Evolutionary conservation across 106 monocot genomes (phyloP).

Genomic region (Posidonia australis): DNA sequence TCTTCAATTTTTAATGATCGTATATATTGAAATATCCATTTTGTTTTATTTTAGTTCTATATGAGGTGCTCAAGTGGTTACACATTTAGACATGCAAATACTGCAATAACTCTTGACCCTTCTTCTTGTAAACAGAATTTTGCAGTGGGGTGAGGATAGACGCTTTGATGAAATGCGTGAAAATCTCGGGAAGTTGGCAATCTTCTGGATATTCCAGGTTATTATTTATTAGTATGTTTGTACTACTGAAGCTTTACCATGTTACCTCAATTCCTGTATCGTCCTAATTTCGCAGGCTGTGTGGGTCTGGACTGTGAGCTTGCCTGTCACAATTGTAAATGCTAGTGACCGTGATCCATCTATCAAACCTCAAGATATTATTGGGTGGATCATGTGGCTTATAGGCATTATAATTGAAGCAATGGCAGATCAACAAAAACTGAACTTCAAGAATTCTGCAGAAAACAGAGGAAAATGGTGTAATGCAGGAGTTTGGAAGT

Average conservation of each 20-base stretch:
- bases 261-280: not conserved
- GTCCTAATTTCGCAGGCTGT: constrained; percentile 43
- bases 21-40: too few relatives aligned
- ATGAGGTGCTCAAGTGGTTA: too few relatives aligned
- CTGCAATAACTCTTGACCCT: too few relatives aligned
- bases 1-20: too few relatives aligned
- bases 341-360: constrained; percentile 67
- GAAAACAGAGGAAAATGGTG: constrained; percentile 82
- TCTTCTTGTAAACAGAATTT: constrained; percentile 37
- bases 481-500: constrained; percentile 83
- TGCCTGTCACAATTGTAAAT: constrained; percentile 92
- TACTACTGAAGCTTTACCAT: not conserved
- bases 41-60: too few relatives aligned
- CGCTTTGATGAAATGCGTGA: constrained; percentile 87
- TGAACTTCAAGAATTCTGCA: constrained; percentile 66
- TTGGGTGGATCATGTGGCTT: constrained; percentile 93
- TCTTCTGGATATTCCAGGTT: constrained; percentile 97
- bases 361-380: constrained; percentile 70
- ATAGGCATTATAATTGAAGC: constrained; percentile 64
- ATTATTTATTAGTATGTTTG: not conserved
- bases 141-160: constrained; percentile 89
- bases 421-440: constrained; percentile 88
- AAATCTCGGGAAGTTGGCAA: constrained; percentile 58
- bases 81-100: too few relatives aligned
- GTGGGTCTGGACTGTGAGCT: constrained; percentile 98